Conservation (phyloP, 164 flowering plant species). For the Magnolia changhungtana region DNA sequence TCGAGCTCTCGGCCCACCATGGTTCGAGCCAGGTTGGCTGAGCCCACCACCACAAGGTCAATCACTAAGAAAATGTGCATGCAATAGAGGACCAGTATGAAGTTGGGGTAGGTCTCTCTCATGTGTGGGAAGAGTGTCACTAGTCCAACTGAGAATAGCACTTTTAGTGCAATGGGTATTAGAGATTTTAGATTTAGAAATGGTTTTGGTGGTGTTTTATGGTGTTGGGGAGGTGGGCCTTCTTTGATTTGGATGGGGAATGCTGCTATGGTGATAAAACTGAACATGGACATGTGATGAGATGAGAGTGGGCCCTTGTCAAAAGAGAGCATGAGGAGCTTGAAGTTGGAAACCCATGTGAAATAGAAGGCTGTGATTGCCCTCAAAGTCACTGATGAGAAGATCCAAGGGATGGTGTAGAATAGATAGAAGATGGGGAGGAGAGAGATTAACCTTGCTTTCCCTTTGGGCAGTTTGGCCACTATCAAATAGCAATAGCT, state of each 20-base stretch:
- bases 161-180: neutral
- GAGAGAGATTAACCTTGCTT: slow-evolving; percentile 27
- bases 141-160: slow-evolving; percentile 1
- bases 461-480: slow-evolving; percentile 27
- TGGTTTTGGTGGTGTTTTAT: neutral
- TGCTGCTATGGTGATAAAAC: slow-evolving; percentile 8
- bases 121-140: slow-evolving; percentile 16
- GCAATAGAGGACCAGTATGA: slow-evolving; percentile 24
- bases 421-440: slow-evolving; percentile 43
- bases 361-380: slow-evolving; percentile 34
- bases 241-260: slow-evolving; percentile 20
- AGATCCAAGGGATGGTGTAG: slow-evolving; percentile 33
- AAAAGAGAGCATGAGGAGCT: slow-evolving; percentile 19
- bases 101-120: slow-evolving; percentile 4
- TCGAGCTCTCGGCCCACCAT: slow-evolving; percentile 11
- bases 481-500: slow-evolving; percentile 31
- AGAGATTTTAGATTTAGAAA: neutral
- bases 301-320: slow-evolving; percentile 10
- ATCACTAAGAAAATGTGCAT: slow-evolving; percentile 20
- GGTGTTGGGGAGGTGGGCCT: neutral
- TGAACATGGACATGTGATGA: slow-evolving; percentile 2
- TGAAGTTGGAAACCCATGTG: slow-evolving; percentile 53
- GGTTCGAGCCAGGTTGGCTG: neutral
- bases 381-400: slow-evolving; percentile 25
- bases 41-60: slow-evolving; percentile 17